These are phyloP conservation scores for Podospora australis DNA, from an alignment of 495 filamentous ascomycete species.

Conservation along the genomic window DNA sequence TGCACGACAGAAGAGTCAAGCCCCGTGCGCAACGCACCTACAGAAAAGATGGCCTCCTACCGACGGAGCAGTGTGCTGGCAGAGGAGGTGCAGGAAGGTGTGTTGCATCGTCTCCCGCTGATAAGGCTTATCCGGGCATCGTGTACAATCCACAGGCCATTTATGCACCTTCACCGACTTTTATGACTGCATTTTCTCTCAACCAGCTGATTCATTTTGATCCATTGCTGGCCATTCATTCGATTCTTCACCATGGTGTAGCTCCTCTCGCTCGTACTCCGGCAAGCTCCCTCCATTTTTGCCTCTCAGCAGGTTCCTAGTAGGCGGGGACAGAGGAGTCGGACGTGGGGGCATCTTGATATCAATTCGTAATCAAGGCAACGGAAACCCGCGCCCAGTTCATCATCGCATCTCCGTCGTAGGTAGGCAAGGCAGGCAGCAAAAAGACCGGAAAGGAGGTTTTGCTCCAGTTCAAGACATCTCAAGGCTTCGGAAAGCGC, in stretches of 20 bases:
- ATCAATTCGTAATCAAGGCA: not conserved
- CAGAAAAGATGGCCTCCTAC: not conserved
- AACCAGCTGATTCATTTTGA: not conserved
- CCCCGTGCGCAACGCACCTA: conserved; percentile 10
- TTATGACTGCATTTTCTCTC: conserved; percentile 14
- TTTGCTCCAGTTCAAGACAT: no score
- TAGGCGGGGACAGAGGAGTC: no score
- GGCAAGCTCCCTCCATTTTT: no score
- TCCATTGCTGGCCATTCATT: not conserved
- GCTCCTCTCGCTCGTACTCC: not conserved
- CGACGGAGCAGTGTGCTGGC: not conserved
- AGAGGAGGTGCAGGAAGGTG: conserved; percentile 2
- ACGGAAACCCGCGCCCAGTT: no score
- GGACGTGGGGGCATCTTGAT: not conserved
- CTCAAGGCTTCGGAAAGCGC: no score
- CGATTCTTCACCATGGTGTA: not conserved
- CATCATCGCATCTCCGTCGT: no score
- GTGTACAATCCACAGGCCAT: conserved; percentile 10
- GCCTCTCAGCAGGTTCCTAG: no score
- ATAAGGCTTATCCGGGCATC: conserved; percentile 10
- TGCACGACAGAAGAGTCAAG: conserved; percentile 17
- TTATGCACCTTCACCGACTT: conserved; percentile 17
- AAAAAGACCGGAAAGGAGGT: no score
- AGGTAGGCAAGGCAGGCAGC: no score
- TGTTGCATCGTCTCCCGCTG: conserved; percentile 10